phyloP scores from a whole-genome alignment of 2,329 filamentous ascomycete genomes.

The Emydomyces testavorans region DNA sequence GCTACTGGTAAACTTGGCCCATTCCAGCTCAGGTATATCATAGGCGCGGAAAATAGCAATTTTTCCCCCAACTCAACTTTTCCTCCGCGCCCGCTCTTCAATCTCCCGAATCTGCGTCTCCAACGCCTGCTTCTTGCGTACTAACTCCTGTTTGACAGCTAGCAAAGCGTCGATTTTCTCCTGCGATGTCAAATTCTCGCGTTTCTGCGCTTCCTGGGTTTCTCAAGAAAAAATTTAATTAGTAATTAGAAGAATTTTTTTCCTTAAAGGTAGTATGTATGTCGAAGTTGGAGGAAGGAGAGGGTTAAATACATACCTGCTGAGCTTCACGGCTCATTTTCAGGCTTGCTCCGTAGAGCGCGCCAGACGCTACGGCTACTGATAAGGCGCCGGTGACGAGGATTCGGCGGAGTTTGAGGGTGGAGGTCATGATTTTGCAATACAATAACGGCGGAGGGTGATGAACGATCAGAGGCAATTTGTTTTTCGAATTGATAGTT shows the following conservation, averaged over 20 bases:
- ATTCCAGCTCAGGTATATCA: too few species aligned
- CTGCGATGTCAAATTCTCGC: conserved; percentile 41
- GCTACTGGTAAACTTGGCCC: too few species aligned
- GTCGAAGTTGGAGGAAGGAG: background rate
- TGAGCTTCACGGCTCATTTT: conserved; percentile 21
- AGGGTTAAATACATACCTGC: conserved; percentile 11
- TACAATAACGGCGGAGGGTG: background rate
- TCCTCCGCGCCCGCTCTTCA: conserved; percentile 28
- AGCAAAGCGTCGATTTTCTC: conserved; percentile 48
- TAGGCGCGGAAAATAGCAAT: background rate
- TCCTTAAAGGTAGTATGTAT: background rate
- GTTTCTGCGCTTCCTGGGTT: conserved; percentile 36
- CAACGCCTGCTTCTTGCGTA: conserved; percentile 42
- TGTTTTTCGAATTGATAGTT: too few species aligned
- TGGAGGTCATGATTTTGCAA: conserved; percentile 18
- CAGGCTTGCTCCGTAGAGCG: conserved; percentile 49
- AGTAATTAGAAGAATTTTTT: background rate
- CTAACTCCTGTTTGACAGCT: conserved; percentile 38
- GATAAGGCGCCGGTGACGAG: conserved; percentile 46
- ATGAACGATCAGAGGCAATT: too few species aligned
- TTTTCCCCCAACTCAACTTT: background rate
- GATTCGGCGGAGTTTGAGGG: conserved; percentile 37
- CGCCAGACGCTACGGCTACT: conserved; percentile 46
- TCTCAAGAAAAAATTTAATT: too few species aligned
- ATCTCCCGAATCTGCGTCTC: conserved; percentile 47